These are phyloP conservation scores for Kondoa subrosea DNA, from an alignment of 768 basidiomycete species.

Conservation along the genomic window DNA sequence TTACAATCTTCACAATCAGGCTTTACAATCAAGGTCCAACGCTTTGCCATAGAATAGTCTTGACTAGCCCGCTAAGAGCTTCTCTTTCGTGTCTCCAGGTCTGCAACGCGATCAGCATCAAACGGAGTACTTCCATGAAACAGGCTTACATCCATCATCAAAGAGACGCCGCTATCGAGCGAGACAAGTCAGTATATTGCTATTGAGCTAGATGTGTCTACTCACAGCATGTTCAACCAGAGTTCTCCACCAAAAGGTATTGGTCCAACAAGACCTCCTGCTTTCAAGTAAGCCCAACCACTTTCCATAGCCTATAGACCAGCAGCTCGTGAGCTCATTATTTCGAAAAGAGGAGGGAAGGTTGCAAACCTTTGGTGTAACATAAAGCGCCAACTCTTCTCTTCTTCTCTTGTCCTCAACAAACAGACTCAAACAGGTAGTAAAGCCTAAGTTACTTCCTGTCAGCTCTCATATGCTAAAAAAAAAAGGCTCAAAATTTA, in stretches of 20 bases:
- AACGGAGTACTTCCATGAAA: neutral
- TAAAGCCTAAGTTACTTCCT: conserved; percentile 39
- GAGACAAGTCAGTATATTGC: neutral
- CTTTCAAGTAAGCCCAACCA: neutral
- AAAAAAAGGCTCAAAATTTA: neutral
- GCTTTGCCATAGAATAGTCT: neutral
- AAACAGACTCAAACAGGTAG: conserved; percentile 59
- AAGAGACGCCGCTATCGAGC: neutral
- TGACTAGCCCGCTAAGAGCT: neutral
- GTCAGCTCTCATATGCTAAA: conserved; percentile 9
- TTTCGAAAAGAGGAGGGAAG: conserved; percentile 57
- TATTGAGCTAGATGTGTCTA: neutral
- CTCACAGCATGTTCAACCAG: conserved; percentile 6
- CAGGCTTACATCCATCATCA: neutral
- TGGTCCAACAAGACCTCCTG: neutral
- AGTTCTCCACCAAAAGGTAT: conserved; percentile 15
- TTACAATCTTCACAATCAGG: no score
- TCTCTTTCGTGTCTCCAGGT: neutral
- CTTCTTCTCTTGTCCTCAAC: conserved; percentile 77
- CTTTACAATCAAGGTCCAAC: neutral
- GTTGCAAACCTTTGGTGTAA: conserved; percentile 79
- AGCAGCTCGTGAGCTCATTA: conserved; percentile 55
- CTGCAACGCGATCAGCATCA: neutral
- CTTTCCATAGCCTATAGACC: conserved; percentile 20
- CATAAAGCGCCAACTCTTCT: conserved; percentile 78